Percentiles rank a stretch among this genome's conserved stretches.
phyloP scores from a whole-genome alignment of 495 filamentous ascomycete species.

The Penicillium maclennaniae region DNA sequence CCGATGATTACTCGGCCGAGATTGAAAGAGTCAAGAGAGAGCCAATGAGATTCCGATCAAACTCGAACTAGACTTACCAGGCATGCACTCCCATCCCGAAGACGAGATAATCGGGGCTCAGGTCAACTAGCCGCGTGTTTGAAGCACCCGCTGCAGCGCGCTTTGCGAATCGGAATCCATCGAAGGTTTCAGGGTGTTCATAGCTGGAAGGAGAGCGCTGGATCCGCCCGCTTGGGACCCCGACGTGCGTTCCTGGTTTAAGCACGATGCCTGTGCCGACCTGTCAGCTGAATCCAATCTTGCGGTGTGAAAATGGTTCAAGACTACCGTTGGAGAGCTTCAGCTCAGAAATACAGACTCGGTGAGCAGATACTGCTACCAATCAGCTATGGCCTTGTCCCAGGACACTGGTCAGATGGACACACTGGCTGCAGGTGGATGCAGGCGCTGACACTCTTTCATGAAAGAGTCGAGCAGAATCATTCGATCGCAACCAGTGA shows the following conservation, averaged over 20 bases:
- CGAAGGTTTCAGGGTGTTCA: constrained; percentile 20
- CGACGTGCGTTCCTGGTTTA: constrained; percentile 23
- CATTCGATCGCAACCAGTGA: constrained; percentile 16
- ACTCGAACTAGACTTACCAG: constrained; percentile 13
- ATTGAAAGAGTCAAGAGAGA: constrained; percentile 10
- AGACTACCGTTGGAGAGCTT: constrained; percentile 20
- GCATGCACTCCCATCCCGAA: constrained; percentile 28
- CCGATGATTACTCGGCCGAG: constrained; percentile 8
- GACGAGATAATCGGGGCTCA: constrained; percentile 26
- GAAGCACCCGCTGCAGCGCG: constrained; percentile 12
- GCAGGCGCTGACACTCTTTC: constrained; percentile 28
- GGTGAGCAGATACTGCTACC: constrained; percentile 23
- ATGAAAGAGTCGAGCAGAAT: constrained; percentile 27
- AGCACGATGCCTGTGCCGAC: constrained; percentile 16
- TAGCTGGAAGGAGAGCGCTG: constrained; percentile 17
- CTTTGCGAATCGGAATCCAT: constrained; percentile 29
- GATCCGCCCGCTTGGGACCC: constrained; percentile 23
- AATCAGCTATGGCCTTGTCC: background rate
- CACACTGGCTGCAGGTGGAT: constrained; percentile 25
- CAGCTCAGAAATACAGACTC: constrained; percentile 16
- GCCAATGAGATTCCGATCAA: background rate
- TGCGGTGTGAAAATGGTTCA: background rate
- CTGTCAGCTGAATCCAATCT: background rate
- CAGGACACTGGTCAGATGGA: constrained; percentile 2
- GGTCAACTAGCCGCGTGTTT: constrained; percentile 17